phyloP scores from a whole-genome alignment of 345 rosid genomes.

The Citrus mangshanensis region DNA sequence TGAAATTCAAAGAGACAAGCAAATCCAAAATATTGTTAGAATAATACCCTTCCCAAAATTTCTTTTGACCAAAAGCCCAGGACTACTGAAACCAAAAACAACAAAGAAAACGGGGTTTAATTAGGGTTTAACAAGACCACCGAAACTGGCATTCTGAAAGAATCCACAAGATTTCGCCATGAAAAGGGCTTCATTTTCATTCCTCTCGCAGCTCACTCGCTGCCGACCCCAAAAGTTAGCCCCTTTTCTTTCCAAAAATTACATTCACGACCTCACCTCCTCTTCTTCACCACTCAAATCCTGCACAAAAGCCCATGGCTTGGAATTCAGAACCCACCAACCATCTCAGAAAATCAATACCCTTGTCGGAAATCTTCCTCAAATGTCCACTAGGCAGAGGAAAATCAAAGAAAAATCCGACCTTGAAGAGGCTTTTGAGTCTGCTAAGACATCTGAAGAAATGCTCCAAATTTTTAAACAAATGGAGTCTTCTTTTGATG shows the following conservation, averaged over 20 bases:
- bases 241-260: slow-evolving; percentile 23
- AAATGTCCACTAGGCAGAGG: slow-evolving; percentile 50
- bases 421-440: slow-evolving; percentile 86
- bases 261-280: slow-evolving; percentile 22
- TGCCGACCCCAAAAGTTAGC: slow-evolving; percentile 27
- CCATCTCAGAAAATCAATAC: slow-evolving; percentile 50
- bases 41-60: no score
- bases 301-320: slow-evolving; percentile 37
- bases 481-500: slow-evolving; percentile 75
- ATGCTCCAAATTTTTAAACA: slow-evolving; percentile 64
- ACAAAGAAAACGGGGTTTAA: slow-evolving; percentile 15
- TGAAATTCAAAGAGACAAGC: no score
- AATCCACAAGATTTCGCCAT: slow-evolving; percentile 30
- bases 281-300: slow-evolving; percentile 29
- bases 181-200: slow-evolving; percentile 54
- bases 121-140: slow-evolving; percentile 29
- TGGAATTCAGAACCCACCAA: slow-evolving; percentile 25
- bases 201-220: slow-evolving; percentile 42
- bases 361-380: slow-evolving; percentile 46
- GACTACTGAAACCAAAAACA: no score
- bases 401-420: slow-evolving; percentile 53
- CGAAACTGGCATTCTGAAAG: not conserved
- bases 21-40: no score
- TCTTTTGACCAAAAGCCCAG: no score
- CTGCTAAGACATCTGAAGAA: slow-evolving; percentile 67